These are phyloP conservation scores for Cordyceps farinosa DNA, from an alignment of 2,329 filamentous ascomycete genomes.

Conservation along the genomic window DNA sequence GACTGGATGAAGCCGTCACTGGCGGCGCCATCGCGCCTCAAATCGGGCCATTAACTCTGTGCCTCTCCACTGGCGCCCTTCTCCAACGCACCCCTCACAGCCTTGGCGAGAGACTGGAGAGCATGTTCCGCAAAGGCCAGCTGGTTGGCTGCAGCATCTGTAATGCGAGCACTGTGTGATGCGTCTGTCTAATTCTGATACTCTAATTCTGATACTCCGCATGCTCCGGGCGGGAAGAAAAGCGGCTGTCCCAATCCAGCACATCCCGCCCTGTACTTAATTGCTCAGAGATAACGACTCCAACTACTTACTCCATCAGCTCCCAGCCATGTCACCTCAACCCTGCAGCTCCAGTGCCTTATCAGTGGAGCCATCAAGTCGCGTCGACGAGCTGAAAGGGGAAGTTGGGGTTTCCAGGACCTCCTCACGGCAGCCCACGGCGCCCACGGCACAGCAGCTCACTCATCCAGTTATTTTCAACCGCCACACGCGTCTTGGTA, in stretches of 20 bases:
- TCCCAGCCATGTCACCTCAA: background rate
- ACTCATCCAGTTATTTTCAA: background rate
- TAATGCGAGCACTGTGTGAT: background rate
- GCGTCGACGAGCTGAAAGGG: background rate
- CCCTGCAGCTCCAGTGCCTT: slow-evolving; percentile 7
- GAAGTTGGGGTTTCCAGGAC: background rate
- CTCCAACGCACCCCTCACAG: background rate
- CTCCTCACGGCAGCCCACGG: background rate
- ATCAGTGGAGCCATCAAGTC: slow-evolving; percentile 11
- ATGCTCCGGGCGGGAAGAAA: slow-evolving; percentile 2
- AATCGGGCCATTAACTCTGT: slow-evolving; percentile 11
- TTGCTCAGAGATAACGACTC: slow-evolving; percentile 17
- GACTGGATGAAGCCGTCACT: slow-evolving; percentile 3
- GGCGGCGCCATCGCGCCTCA: slow-evolving; percentile 1
- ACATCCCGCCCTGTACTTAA: background rate
- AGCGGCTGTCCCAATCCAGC: background rate
- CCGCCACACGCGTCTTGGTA: background rate
- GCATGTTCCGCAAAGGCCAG: background rate
- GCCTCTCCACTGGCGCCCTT: background rate
- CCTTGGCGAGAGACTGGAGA: background rate
- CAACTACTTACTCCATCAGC: background rate
- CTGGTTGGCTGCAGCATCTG: background rate
- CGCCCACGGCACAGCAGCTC: background rate
- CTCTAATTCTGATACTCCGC: background rate
- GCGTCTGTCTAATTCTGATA: too few species aligned